phyloP scores from a whole-genome alignment of 2,329 filamentous ascomycete species.

The Capronia americana region DNA sequence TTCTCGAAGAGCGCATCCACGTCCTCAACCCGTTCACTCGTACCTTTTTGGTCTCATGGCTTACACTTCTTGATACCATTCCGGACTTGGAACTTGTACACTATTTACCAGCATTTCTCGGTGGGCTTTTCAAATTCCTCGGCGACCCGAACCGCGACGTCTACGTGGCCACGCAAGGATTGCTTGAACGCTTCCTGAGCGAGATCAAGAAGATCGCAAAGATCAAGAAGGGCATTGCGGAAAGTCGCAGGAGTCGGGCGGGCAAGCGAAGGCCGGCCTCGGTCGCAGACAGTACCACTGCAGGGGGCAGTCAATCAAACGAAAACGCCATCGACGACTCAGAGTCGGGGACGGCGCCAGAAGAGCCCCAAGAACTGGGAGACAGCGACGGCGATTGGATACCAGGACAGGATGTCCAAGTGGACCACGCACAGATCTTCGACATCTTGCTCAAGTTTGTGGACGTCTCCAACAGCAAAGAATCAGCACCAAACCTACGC shows the following conservation, averaged over 20 bases:
- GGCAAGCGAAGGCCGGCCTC: conserved; percentile 30
- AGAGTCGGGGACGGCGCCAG: conserved; percentile 58
- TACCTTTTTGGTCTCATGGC: conserved; percentile 95
- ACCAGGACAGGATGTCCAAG: conserved; percentile 93
- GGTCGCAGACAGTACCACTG: conserved; percentile 43
- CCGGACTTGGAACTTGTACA: conserved; percentile 94
- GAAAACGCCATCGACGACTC: conserved; percentile 45
- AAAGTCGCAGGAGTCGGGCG: conserved; percentile 75
- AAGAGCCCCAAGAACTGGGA: conserved; percentile 64
- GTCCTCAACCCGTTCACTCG: conserved; percentile 94
- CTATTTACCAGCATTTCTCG: conserved; percentile 89
- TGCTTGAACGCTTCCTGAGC: conserved; percentile 84
- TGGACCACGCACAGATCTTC: conserved; percentile 89
- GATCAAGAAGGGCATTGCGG: conserved; percentile 88
- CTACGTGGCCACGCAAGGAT: conserved; percentile 87
- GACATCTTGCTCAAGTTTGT: conserved; percentile 90
- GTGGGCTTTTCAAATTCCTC: conserved; percentile 86
- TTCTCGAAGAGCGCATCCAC: conserved; percentile 91
- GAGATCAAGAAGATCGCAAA: conserved; percentile 95
- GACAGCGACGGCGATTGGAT: conserved; percentile 90
- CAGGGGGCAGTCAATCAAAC: conserved; percentile 27
- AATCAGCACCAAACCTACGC: conserved; percentile 31
- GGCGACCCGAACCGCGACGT: conserved; percentile 92
- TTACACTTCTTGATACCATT: conserved; percentile 92
- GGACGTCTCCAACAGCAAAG: conserved; percentile 54